Base-by-base conservation (phyloP, 179 eudicot genomes). In the Patellifolia procumbens region DNA sequence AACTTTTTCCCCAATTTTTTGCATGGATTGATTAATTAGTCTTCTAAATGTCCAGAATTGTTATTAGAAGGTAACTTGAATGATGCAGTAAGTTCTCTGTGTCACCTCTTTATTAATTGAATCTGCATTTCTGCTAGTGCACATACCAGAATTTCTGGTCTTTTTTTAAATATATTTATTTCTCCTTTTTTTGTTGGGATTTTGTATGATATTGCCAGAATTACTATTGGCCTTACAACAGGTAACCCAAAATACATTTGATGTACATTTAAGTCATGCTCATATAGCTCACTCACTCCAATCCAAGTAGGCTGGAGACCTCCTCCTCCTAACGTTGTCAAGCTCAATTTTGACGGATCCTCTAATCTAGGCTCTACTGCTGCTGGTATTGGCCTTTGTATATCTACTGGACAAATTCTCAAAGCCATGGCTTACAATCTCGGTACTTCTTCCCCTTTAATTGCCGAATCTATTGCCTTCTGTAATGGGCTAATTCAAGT, bases 41-140 rank as follows among this genome's bases (percentile, higher is more conserved):
- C 72, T 29, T 61, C 20, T 65, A 37, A 37, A 45, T 69, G 51
- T 61, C 62, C 39, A 24, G 61, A 55, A 29, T 29, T 76, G 80
- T 68, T 58, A 8, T 70, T 70, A 76, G 61, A 42, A 35, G 70
- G 26, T 61, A 31, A 61, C 46, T 35, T 70, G 52, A 10, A 60
- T 73, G 68, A 42, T 60, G 63, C 74, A 52, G 46, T 34, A 71
- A n/a, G 28, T 1, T 16, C 13, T 7, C 31, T 58, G 56, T 17
- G 56, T 15, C 22, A 51, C 56, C 56, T 51, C n/a, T 16, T 17
- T n/a, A n/a, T 51, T 16, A 51, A 16, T 1, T 31, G 43, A 49
- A 49, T 31, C 60, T 70, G 60, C 73, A 31, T 48, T 69, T 31
- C 56, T 70, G 43, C 43, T 15, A 70, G 49, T 46, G 37, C 73